phyloP scores from a whole-genome alignment of 129 eudicot species.

The Artemisia annua region DNA sequence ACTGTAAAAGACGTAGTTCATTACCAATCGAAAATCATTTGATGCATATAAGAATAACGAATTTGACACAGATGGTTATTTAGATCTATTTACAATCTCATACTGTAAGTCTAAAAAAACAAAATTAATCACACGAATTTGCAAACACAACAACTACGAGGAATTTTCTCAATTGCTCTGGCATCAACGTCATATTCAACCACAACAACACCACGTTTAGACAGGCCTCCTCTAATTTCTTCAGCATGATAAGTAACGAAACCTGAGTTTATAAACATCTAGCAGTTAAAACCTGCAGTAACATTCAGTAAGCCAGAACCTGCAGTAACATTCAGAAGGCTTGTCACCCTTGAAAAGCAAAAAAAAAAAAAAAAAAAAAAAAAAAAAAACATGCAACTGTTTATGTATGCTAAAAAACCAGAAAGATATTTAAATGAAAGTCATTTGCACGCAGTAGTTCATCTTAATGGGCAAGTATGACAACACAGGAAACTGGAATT shows the following conservation, averaged over 20 bases:
- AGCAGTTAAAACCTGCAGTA: slow-evolving; percentile 7
- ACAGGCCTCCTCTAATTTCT: neutral
- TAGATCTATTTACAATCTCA: slow-evolving; percentile 33
- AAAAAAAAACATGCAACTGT: too few species aligned
- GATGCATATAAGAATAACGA: slow-evolving; percentile 31
- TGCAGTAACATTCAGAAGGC: slow-evolving; percentile 1
- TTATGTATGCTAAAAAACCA: too few species aligned
- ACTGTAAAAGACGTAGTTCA: slow-evolving; percentile 10
- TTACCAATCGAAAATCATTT: slow-evolving; percentile 6
- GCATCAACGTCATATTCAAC: slow-evolving; percentile 7
- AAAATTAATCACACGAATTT: slow-evolving; percentile 26
- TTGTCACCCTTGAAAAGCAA: slow-evolving; percentile 7
- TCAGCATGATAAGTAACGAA: neutral
- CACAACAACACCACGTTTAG: slow-evolving; percentile 6
- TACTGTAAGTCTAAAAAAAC: neutral
- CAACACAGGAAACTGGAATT: too few species aligned
- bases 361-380: neutral
- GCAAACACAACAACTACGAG: slow-evolving; percentile 15
- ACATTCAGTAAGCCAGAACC: neutral
- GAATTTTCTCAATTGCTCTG: slow-evolving; percentile 11
- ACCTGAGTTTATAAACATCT: slow-evolving; percentile 29
- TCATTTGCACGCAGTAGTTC: too few species aligned
- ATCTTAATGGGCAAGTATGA: too few species aligned
- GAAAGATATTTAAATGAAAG: too few species aligned
- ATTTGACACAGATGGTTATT: slow-evolving; percentile 28